Base-by-base conservation (phyloP, 352 stramenopile species). In the Phytophthora fragariae region DNA sequence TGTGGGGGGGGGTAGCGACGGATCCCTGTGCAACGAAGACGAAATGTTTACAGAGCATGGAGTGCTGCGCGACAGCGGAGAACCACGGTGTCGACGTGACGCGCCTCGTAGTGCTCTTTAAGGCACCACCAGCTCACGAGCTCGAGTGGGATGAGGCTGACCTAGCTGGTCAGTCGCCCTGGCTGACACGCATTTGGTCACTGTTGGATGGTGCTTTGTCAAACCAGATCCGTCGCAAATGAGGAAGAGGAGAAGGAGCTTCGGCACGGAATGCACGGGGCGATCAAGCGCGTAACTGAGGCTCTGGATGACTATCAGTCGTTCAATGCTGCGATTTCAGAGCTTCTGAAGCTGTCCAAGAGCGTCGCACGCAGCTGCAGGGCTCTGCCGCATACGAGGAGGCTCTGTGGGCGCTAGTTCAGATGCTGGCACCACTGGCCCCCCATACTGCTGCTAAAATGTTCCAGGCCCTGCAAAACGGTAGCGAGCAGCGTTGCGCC, bases 1-100 rank as follows among this genome's bases (percentile, higher is more conserved):
- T 63, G 73, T 97, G 19, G 19, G 19, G 96, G n/a, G 82, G 98
- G 44, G 69, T 81, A 57, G 59, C 77, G 52, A 61, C 10, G 31
- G 62, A 37, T 67, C 65, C 56, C 49, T 66, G 35, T 68, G 57
- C 24, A 70, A 85, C 75, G 54, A 75, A 50, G 54, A 79, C 35
- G 70, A 85, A 62, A 62, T 92, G n/a, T 75, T 95, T 49, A 87
- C 83, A 10, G 79, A 88, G 14, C 67, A 83, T 35, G 86, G 91
- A 10, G 67, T 87, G 8, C 70, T 97, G 29, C 72, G 92, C 8
- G 93, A 99, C 76, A 99, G 95, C 81, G 94, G 88, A 15, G 76
- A 97, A 57, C 15, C 94, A 99, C 70, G 98, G 98, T 47, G 97
- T 97, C 3, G 98, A 99, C 77, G 97, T 98, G 29, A 95, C 99